A percentile compares a stretch with the other conserved stretches of the same genome.
These are phyloP conservation scores for Colletotrichum sidae DNA, from an alignment of 2,329 filamentous ascomycete species.

Conservation along the genomic window DNA sequence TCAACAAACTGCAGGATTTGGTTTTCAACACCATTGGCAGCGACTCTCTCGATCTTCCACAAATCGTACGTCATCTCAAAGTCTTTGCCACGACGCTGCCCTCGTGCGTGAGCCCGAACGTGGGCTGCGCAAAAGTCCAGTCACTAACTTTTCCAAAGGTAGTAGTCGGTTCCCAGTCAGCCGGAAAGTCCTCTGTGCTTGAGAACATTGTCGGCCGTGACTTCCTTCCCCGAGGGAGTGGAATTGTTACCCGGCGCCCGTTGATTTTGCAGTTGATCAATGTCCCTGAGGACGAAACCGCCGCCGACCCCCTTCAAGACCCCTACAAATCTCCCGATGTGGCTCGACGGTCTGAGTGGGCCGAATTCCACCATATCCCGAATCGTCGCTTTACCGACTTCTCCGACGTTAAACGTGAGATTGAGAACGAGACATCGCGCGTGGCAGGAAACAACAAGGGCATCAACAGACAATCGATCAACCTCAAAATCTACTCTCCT, in stretches of 20 bases:
- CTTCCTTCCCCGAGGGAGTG: constrained; percentile 94
- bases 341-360: constrained; percentile 78
- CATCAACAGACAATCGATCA: constrained; percentile 97
- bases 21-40: constrained; percentile 99
- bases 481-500: constrained; percentile 97
- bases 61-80: constrained; percentile 79
- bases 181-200: constrained; percentile 97
- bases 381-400: constrained; percentile 93
- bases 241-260: constrained; percentile 94
- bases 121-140: neutral
- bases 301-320: constrained; percentile 72
- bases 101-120: neutral
- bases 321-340: constrained; percentile 84
- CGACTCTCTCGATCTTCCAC: constrained; percentile 95
- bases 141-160: constrained; percentile 69
- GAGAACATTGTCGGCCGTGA: constrained; percentile 99
- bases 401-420: constrained; percentile 91
- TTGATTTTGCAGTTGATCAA: constrained; percentile 99
- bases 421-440: constrained; percentile 94
- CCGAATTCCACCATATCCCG: constrained; percentile 95
- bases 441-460: constrained; percentile 97
- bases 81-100: too few species aligned
- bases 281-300: constrained; percentile 77
- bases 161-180: constrained; percentile 97
- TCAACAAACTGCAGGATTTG: constrained; percentile 98